phyloP scores from a whole-genome alignment of 164 flowering plant genomes.

The Magnolia kwangsiensis region DNA sequence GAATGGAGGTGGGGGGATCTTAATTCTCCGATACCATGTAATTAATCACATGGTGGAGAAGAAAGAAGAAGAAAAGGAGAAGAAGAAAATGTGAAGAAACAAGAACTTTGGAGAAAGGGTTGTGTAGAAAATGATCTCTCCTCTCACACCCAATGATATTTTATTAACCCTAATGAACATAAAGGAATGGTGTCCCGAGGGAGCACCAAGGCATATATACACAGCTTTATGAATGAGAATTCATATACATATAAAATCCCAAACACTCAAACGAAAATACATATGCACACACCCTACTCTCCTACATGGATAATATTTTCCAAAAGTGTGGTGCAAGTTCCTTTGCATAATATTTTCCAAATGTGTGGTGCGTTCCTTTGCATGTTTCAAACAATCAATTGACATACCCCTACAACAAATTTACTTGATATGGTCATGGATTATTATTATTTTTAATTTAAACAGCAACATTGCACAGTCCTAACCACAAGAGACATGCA shows the following conservation, averaged over 20 bases:
- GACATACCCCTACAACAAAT: neutral
- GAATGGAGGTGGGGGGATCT: too few relatives aligned
- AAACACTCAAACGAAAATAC: too few relatives aligned
- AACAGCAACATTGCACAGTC: too few relatives aligned
- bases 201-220: too few relatives aligned
- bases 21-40: too few relatives aligned
- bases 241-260: too few relatives aligned
- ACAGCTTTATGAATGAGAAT: too few relatives aligned
- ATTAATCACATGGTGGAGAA: neutral
- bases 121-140: too few relatives aligned
- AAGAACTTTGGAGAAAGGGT: neutral
- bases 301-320: neutral
- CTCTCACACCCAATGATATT: too few relatives aligned
- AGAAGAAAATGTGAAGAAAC: neutral
- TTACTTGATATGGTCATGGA: neutral
- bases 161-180: too few relatives aligned
- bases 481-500: neutral
- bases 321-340: neutral
- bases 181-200: too few relatives aligned
- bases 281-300: neutral
- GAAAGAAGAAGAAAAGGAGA: neutral
- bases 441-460: too few relatives aligned
- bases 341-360: neutral
- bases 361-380: neutral
- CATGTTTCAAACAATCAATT: slow-evolving; percentile 5